Evolutionary conservation across 805 yeast genomes (phyloP).

Genomic region (Wickerhamiella hasegawae): DNA sequence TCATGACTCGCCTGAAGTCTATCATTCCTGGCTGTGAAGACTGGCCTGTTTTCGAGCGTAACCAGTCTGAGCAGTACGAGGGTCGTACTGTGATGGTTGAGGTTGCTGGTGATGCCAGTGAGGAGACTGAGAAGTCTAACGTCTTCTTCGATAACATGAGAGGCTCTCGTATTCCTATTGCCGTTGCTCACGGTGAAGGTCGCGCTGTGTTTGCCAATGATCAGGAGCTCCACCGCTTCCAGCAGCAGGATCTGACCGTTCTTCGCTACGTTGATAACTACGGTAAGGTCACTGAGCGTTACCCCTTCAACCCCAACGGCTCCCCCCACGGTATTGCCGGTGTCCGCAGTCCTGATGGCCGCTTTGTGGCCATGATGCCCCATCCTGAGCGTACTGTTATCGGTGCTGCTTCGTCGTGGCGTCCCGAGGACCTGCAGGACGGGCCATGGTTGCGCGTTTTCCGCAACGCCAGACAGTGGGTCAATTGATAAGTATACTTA

Average conservation of each 20-base stretch:
- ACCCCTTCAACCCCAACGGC: conserved; percentile 94
- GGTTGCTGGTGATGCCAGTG: conserved; percentile 32
- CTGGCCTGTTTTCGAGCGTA: conserved; percentile 95
- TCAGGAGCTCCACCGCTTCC: conserved; percentile 33
- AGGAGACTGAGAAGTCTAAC: conserved; percentile 24
- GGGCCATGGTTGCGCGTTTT: conserved; percentile 88
- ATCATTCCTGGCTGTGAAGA: conserved; percentile 83
- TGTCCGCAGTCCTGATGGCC: conserved; percentile 74
- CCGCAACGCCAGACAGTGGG: conserved; percentile 90
- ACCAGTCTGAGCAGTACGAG: conserved; percentile 86
- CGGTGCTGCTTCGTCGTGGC: conserved; percentile 81
- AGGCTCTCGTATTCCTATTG: conserved; percentile 89
- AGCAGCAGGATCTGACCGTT: conserved; percentile 34
- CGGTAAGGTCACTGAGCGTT: conserved; percentile 65
- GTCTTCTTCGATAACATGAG: conserved; percentile 80
- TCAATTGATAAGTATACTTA: conserved; percentile 15
- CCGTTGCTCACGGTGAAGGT: conserved; percentile 99
- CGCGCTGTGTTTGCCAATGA: conserved; percentile 52
- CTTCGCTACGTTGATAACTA: conserved; percentile 82
- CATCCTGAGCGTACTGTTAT: conserved; percentile 94
- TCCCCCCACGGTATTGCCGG: conserved; percentile 90
- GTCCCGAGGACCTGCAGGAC: conserved; percentile 37
- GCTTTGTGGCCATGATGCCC: conserved; percentile 97
- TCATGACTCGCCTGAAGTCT: conserved; percentile 69
- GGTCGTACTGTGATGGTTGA: conserved; percentile 88